Conservation (phyloP, 805 yeast species). For the Debaryomyces hansenii region DNA sequence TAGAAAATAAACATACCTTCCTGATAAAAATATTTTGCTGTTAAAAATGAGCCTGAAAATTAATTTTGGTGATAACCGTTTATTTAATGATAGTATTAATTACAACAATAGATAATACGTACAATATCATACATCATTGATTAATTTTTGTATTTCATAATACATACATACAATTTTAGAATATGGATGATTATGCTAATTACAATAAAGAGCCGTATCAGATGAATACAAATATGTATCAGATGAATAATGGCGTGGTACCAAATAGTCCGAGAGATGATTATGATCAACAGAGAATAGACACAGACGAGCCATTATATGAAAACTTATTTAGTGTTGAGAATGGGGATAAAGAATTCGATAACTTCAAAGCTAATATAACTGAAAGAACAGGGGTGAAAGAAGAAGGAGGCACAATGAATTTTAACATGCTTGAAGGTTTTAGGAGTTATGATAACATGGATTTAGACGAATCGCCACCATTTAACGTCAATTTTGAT, state of each 20-base stretch:
- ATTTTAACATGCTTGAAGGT: slow-evolving; percentile 29
- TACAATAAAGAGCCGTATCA: neutral
- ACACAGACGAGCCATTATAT: neutral
- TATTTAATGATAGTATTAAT: too few species aligned
- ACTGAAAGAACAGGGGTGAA: neutral
- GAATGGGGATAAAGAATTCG: neutral
- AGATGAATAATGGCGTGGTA: neutral
- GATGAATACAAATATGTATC: neutral
- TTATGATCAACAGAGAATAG: neutral
- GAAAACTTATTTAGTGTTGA: neutral
- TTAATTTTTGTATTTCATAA: too few species aligned
- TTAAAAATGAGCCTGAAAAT: neutral
- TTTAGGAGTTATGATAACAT: slow-evolving; percentile 23
- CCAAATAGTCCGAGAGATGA: neutral
- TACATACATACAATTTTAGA: neutral
- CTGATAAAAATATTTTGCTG: neutral
- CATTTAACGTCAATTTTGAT: slow-evolving; percentile 36
- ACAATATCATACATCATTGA: too few species aligned
- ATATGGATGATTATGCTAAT: neutral
- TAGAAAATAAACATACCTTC: neutral
- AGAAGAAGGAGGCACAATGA: neutral
- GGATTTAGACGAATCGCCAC: slow-evolving; percentile 41
- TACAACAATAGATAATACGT: too few species aligned
- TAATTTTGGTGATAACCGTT: slow-evolving; percentile 2
- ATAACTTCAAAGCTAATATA: neutral